These are phyloP conservation scores for Epichloe typhina DNA, from an alignment of 2,329 filamentous ascomycete species.

Conservation along the genomic window DNA sequence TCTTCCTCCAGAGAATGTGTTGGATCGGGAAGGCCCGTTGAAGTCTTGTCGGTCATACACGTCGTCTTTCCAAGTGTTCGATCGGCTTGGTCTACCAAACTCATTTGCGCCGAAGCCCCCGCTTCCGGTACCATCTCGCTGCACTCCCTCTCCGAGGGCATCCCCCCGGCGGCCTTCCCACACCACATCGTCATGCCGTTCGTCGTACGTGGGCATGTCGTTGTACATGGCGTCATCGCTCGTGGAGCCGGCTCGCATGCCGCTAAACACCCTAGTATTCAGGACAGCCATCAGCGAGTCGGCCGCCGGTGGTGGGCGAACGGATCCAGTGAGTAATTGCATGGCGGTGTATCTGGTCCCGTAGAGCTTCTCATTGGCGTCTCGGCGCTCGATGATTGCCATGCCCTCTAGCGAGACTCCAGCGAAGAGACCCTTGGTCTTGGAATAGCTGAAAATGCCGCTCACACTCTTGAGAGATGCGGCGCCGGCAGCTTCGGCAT, in stretches of 20 bases:
- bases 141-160: slow-evolving; percentile 54
- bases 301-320: slow-evolving; percentile 68
- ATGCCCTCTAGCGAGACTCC: slow-evolving; percentile 90
- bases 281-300: slow-evolving; percentile 75
- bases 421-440: slow-evolving; percentile 94
- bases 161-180: slow-evolving; percentile 69
- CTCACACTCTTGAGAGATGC: slow-evolving; percentile 82
- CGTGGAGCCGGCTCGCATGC: slow-evolving; percentile 32
- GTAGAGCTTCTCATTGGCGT: slow-evolving; percentile 96
- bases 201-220: slow-evolving; percentile 80
- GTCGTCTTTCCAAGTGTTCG: slow-evolving; percentile 64
- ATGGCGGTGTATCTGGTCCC: slow-evolving; percentile 67
- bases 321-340: slow-evolving; percentile 66
- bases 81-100: slow-evolving; percentile 44
- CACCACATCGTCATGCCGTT: slow-evolving; percentile 66
- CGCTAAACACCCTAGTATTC: slow-evolving; percentile 73
- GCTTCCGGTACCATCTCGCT: slow-evolving; percentile 19
- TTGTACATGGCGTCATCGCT: slow-evolving; percentile 71
- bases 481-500: slow-evolving; percentile 89
- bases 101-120: slow-evolving; percentile 29
- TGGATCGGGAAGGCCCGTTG: slow-evolving; percentile 33
- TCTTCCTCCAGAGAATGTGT: slow-evolving; percentile 32
- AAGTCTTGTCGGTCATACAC: slow-evolving; percentile 50
- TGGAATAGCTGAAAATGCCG: slow-evolving; percentile 92
- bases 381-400: slow-evolving; percentile 83